These are phyloP conservation scores for Rhodotorula sp. DNA, from an alignment of 1,284 basidiomycete genomes.

Conservation along the genomic window DNA sequence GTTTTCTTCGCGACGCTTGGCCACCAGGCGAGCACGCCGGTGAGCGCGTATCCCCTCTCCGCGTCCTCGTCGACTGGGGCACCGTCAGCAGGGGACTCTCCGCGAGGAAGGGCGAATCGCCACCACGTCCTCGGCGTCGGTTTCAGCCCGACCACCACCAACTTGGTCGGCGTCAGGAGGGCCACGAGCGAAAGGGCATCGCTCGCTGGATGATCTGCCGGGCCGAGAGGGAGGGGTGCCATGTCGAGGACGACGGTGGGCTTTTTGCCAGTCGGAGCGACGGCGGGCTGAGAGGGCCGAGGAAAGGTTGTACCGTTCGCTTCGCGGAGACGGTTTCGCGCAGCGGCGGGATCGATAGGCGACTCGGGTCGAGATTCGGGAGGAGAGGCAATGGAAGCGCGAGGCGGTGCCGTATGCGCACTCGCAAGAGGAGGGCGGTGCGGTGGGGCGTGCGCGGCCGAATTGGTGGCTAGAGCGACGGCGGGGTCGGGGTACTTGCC, in stretches of 20 bases:
- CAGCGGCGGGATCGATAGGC: background rate
- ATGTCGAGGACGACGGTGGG: constrained; percentile 71
- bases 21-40: constrained; percentile 24
- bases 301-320: background rate
- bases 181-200: constrained; percentile 84
- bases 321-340: background rate
- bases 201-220: constrained; percentile 64
- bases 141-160: constrained; percentile 89
- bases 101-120: constrained; percentile 63
- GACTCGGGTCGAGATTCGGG: background rate
- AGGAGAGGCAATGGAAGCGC: constrained; percentile 42
- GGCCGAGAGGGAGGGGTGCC: constrained; percentile 78
- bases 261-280: constrained; percentile 46
- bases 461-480: constrained; percentile 18
- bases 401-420: constrained; percentile 2
- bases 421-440: background rate
- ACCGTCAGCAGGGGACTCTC: constrained; percentile 47
- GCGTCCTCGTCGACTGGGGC: constrained; percentile 51
- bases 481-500: constrained; percentile 71
- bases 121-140: constrained; percentile 92
- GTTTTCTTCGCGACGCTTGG: constrained; percentile 9
- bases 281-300: background rate
- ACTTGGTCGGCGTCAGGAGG: constrained; percentile 80
- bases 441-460: constrained; percentile 18
- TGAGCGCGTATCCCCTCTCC: constrained; percentile 6